Conservation (phyloP, 140 eudicot species). For the Cichorium intybus region DNA sequence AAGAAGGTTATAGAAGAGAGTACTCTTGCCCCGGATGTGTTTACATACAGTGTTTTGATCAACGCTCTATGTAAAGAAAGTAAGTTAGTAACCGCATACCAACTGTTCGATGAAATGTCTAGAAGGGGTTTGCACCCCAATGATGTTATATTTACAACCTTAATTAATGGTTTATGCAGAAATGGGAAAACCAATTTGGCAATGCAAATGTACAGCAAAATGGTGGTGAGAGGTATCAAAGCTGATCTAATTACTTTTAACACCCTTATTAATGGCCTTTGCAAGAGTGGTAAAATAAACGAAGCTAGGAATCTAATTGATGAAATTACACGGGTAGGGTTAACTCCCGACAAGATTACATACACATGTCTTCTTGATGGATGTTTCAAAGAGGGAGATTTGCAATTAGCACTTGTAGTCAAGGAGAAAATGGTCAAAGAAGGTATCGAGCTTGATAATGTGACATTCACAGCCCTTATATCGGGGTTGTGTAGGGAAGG, state of each 20-base stretch:
- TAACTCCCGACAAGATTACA: constrained; percentile 72
- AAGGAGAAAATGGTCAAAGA: constrained; percentile 51
- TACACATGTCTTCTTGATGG: constrained; percentile 82
- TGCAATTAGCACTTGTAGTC: constrained; percentile 49
- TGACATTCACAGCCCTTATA: constrained; percentile 78
- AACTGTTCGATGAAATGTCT: constrained; percentile 66
- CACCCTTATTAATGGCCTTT: constrained; percentile 66
- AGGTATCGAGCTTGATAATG: constrained; percentile 64
- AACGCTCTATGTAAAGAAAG: constrained; percentile 59
- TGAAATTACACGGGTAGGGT: constrained; percentile 54
- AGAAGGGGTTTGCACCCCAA: constrained; percentile 57
- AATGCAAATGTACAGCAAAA: constrained; percentile 50
- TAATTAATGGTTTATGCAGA: constrained; percentile 73
- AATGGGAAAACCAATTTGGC: constrained; percentile 41
- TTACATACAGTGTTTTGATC: constrained; percentile 68
- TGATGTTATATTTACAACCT: constrained; percentile 69
- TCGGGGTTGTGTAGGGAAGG: constrained; percentile 75
- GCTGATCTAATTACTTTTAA: constrained; percentile 81
- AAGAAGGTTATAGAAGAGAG: constrained; percentile 50
- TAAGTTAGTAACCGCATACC: constrained; percentile 52
- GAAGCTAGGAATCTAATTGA: constrained; percentile 51
- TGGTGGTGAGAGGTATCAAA: constrained; percentile 50
- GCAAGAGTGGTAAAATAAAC: constrained; percentile 51
- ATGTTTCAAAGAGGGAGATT: constrained; percentile 70
- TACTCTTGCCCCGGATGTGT: constrained; percentile 60